These are phyloP conservation scores for Asterochloris erici DNA, from an alignment of 139 green algal genomes.

Conservation along the genomic window DNA sequence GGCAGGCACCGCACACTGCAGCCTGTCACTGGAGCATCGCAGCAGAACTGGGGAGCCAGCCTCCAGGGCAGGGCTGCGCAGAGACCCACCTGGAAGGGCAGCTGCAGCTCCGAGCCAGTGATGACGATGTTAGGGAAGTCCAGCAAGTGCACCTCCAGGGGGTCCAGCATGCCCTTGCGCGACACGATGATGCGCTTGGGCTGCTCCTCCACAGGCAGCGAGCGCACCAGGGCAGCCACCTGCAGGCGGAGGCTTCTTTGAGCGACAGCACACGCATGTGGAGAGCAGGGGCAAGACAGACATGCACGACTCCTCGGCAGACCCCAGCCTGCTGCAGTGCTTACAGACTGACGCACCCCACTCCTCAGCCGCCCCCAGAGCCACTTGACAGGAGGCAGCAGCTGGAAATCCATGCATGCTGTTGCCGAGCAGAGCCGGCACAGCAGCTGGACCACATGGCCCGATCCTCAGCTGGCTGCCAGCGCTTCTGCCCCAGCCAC, in stretches of 20 bases:
- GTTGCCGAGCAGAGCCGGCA: too few species aligned
- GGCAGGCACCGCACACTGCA: background rate
- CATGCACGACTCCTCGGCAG: background rate
- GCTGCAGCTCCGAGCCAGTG: slow-evolving; percentile 97
- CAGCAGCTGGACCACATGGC: too few species aligned
- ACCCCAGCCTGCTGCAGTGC: too few species aligned
- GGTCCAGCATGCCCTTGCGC: slow-evolving; percentile 99
- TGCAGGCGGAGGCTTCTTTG: background rate
- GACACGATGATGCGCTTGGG: slow-evolving; percentile 99
- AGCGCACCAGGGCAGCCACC: slow-evolving; percentile 91
- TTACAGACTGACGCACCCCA: too few species aligned
- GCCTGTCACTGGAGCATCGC: background rate
- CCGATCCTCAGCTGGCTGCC: too few species aligned
- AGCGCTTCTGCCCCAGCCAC: too few species aligned
- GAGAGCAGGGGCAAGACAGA: background rate
- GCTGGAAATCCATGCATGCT: too few species aligned
- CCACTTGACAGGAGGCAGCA: too few species aligned
- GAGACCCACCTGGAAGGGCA: slow-evolving; percentile 93
- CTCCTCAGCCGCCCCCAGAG: too few species aligned
- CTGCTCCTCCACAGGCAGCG: slow-evolving; percentile 98
- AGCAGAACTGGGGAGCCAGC: background rate
- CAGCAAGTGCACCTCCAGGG: slow-evolving; percentile 97
- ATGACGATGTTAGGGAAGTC: slow-evolving; percentile 99
- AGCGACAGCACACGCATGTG: too few species aligned
- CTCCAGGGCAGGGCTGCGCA: background rate